Evolutionary conservation across 768 basidiomycete species (phyloP).

Genomic region (Tulasnella sp.): DNA sequence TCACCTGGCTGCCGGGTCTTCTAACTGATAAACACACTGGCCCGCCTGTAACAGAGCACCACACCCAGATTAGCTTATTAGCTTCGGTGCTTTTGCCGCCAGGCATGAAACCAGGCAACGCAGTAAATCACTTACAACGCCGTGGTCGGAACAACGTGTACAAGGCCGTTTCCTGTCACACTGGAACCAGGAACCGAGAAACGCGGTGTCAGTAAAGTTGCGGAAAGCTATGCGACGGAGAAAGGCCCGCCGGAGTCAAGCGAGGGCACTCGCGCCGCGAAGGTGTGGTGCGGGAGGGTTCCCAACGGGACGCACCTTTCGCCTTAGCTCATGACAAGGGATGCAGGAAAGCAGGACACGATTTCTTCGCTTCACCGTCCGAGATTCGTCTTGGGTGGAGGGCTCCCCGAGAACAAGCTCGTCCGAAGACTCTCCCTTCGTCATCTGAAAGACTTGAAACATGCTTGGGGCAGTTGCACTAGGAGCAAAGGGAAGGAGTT

Average conservation of each 20-base stretch:
- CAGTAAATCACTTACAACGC: conserved; percentile 41
- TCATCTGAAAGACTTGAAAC: conserved; percentile 11
- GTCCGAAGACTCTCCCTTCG: conserved; percentile 7
- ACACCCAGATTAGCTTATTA: conserved; percentile 12
- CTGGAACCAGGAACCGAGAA: conserved; percentile 28
- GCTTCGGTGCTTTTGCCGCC: neutral
- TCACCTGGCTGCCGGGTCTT: conserved; percentile 72
- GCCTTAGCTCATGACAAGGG: conserved; percentile 81
- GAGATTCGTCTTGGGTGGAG: neutral
- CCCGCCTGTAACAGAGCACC: conserved; percentile 48
- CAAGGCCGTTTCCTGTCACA: conserved; percentile 89
- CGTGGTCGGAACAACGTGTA: conserved; percentile 81
- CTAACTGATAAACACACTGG: conserved; percentile 90
- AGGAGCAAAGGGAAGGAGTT: neutral
- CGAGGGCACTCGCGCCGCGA: neutral
- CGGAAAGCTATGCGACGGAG: neutral
- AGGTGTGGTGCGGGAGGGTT: conserved; percentile 2
- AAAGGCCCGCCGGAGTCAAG: neutral
- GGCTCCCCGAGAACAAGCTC: conserved; percentile 7
- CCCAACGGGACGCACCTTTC: conserved; percentile 48
- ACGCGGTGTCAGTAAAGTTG: conserved; percentile 11
- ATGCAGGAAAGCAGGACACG: conserved; percentile 78
- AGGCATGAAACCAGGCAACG: neutral
- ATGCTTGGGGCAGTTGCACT: conserved; percentile 5
- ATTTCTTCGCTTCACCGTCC: conserved; percentile 55